Evolutionary conservation across 2,329 filamentous ascomycete genomes (phyloP).

Genomic region (Aureobasidium sp.): DNA sequence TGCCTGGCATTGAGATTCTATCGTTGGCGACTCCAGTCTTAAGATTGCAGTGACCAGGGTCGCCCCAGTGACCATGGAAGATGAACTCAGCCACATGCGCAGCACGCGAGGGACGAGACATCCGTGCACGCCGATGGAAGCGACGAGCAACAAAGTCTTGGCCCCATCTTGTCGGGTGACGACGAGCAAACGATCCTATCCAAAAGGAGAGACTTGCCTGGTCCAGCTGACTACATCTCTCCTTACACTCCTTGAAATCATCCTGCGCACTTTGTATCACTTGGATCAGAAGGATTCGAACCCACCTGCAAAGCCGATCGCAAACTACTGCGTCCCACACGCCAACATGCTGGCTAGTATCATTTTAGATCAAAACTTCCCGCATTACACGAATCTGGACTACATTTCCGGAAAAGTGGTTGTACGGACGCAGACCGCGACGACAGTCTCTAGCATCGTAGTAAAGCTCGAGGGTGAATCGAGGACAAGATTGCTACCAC

Average conservation of each 20-base stretch:
- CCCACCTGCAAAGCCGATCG: conserved; percentile 3
- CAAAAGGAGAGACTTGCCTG: background rate
- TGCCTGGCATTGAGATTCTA: background rate
- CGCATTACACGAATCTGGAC: conserved; percentile 63
- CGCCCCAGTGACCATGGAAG: background rate
- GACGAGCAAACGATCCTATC: background rate
- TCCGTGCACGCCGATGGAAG: conserved; percentile 1
- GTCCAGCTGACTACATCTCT: background rate
- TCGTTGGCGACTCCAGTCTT: background rate
- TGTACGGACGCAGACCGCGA: conserved; percentile 38
- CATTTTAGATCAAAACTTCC: conserved; percentile 28
- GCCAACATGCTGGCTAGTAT: conserved; percentile 25
- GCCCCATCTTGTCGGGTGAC: conserved; percentile 2
- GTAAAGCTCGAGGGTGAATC: conserved; percentile 81
- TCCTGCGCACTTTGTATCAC: background rate
- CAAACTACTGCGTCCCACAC: background rate
- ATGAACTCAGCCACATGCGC: background rate
- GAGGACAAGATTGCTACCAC: conserved; percentile 43
- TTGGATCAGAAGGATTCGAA: background rate
- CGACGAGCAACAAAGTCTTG: conserved; percentile 9
- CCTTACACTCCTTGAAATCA: background rate
- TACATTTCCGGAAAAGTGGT: conserved; percentile 54
- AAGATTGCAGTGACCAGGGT: background rate
- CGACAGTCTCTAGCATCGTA: conserved; percentile 50
- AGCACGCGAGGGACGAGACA: background rate